Percentiles rank a stretch among this genome's conserved stretches.
Conservation (phyloP, 139 green algal species). For the Zygnema circumcarinatum region DNA sequence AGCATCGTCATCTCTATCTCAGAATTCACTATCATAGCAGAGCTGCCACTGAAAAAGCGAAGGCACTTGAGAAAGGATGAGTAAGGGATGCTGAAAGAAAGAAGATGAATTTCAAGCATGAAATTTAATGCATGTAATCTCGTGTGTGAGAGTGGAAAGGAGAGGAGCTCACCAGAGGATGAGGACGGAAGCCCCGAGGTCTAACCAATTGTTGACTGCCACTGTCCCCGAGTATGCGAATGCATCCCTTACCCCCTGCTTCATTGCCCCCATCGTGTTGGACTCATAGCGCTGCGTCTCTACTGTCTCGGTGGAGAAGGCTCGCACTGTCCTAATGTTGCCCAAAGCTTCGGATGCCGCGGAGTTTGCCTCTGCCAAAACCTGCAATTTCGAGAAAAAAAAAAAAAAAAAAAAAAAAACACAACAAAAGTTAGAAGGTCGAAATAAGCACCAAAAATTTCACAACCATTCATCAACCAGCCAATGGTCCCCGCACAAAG, state of each 20-base stretch:
- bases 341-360: conserved; percentile 64
- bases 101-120: neutral
- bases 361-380: conserved; percentile 63
- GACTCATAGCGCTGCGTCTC: conserved; percentile 61
- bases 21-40: neutral
- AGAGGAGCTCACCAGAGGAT: conserved; percentile 62
- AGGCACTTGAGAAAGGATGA: no score
- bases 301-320: conserved; percentile 61
- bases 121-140: neutral
- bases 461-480: neutral
- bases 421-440: conserved; percentile 5
- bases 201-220: conserved; percentile 65
- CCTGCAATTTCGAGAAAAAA: conserved; percentile 9
- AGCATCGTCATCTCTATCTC: neutral
- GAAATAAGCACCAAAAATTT: conserved; percentile 11
- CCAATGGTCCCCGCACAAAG: neutral
- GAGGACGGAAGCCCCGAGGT: conserved; percentile 64
- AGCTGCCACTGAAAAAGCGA: neutral
- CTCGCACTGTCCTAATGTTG: conserved; percentile 67
- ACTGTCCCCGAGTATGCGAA: conserved; percentile 61
- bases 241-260: conserved; percentile 60
- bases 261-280: conserved; percentile 60
- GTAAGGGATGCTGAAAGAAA: neutral
- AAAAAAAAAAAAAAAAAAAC: conserved; percentile 28
- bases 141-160: neutral